Percentiles rank a stretch among this genome's conserved stretches.
These are phyloP conservation scores for Rhodocollybia butyracea DNA, from an alignment of 768 basidiomycete genomes.

Conservation along the genomic window DNA sequence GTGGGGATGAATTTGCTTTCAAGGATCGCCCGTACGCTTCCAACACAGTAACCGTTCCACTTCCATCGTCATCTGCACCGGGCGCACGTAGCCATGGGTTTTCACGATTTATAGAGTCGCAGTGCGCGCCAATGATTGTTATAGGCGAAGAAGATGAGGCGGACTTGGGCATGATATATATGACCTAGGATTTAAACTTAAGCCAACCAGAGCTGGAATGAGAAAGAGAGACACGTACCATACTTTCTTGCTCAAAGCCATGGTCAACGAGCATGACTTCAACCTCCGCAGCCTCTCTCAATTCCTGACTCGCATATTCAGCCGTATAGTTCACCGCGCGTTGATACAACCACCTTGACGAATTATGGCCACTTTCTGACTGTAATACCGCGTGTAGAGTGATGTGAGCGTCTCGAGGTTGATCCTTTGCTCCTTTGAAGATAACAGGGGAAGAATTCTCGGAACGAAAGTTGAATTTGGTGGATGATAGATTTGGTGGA, in stretches of 20 bases:
- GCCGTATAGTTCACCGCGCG: slow-evolving; percentile 10
- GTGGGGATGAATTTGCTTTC: slow-evolving; percentile 19
- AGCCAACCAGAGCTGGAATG: not conserved
- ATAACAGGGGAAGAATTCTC: slow-evolving; percentile 1
- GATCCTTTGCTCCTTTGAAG: slow-evolving; percentile 35
- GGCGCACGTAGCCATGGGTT: slow-evolving; percentile 23
- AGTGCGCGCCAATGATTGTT: slow-evolving; percentile 21
- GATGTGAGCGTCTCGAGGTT: slow-evolving; percentile 46
- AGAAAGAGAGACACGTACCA: slow-evolving; percentile 1
- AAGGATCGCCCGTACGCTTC: slow-evolving; percentile 25
- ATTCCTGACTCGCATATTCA: slow-evolving; percentile 9
- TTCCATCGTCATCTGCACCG: slow-evolving; percentile 36
- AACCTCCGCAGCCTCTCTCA: slow-evolving; percentile 2
- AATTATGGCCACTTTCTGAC: slow-evolving; percentile 8
- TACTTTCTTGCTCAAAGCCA: slow-evolving; percentile 11
- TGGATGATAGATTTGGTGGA: not conserved
- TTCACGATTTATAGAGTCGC: slow-evolving; percentile 22
- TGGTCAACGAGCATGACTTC: slow-evolving; percentile 8
- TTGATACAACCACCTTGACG: slow-evolving; percentile 12
- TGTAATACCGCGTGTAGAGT: slow-evolving; percentile 44
- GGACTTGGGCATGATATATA: slow-evolving; percentile 6
- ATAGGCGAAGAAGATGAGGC: not conserved
- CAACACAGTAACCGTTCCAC: slow-evolving; percentile 26
- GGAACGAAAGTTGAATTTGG: slow-evolving; percentile 12
- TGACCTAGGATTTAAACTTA: slow-evolving; percentile 1